Conservation (phyloP, 1,284 basidiomycete genomes). For the Trametes polyzona region DNA sequence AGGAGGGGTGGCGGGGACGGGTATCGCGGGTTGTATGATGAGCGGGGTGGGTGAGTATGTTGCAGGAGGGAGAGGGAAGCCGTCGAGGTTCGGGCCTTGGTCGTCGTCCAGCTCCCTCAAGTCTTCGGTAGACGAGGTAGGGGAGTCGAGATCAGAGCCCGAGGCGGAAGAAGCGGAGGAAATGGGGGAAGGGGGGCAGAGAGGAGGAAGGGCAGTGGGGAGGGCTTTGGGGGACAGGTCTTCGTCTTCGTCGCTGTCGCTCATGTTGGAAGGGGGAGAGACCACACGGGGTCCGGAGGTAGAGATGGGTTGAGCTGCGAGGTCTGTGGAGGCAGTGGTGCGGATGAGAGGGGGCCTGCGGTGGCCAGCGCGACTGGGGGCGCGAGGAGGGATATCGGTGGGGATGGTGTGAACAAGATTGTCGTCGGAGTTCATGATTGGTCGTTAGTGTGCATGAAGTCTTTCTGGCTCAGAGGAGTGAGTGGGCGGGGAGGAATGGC, state of each 20-base stretch:
- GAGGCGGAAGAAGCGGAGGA: slow-evolving; percentile 12
- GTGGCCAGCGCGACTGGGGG: slow-evolving; percentile 15
- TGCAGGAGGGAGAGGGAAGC: slow-evolving; percentile 9
- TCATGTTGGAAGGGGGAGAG: not conserved
- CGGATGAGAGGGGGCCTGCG: slow-evolving; percentile 17
- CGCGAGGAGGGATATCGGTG: slow-evolving; percentile 2
- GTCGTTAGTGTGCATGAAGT: not conserved
- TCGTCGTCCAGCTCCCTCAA: slow-evolving; percentile 6
- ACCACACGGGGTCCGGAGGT: too few species aligned
- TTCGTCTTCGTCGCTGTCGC: slow-evolving; percentile 7
- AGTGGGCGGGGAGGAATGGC: not conserved
- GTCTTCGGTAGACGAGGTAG: slow-evolving; percentile 2
- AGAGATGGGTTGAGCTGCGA: slow-evolving; percentile 11
- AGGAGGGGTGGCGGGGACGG: not conserved
- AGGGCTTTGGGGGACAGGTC: not conserved
- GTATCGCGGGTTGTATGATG: not conserved
- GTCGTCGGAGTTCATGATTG: not conserved
- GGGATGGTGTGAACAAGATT: not conserved
- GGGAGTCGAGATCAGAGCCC: slow-evolving; percentile 6
- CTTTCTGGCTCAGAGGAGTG: not conserved
- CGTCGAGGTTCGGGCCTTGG: slow-evolving; percentile 5
- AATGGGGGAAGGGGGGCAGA: slow-evolving; percentile 20
- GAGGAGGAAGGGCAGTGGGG: slow-evolving; percentile 13
- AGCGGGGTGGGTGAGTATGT: too few species aligned
- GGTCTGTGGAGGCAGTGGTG: slow-evolving; percentile 7